Evolutionary conservation across 768 basidiomycete genomes (phyloP).

Genomic region (Termitomyces sp.): DNA sequence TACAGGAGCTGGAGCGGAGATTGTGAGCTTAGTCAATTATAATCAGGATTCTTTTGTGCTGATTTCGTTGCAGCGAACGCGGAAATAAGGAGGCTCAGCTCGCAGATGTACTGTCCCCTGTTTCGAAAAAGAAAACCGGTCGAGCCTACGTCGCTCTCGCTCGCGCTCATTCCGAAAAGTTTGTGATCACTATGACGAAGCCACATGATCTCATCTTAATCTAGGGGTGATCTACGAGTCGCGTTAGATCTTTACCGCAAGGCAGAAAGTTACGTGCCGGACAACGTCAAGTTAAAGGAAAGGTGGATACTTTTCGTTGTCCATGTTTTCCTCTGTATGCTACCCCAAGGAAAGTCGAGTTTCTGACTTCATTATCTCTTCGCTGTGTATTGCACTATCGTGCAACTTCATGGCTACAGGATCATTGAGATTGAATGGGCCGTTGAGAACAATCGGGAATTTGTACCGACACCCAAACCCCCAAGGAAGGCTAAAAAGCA

Average conservation of each 20-base stretch:
- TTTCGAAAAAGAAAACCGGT: slow-evolving; percentile 77
- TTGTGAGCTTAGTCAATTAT: slow-evolving; percentile 42
- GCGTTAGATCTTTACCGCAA: slow-evolving; percentile 81
- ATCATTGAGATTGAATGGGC: slow-evolving; percentile 83
- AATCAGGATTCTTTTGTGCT: neutral
- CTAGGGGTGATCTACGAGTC: slow-evolving; percentile 72
- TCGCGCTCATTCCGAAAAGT: slow-evolving; percentile 79
- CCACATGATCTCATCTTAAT: slow-evolving; percentile 2
- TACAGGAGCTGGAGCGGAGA: slow-evolving; percentile 68
- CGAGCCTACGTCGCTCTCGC: slow-evolving; percentile 82
- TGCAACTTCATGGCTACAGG: slow-evolving; percentile 38
- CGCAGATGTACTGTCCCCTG: slow-evolving; percentile 61
- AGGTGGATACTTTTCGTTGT: slow-evolving; percentile 78
- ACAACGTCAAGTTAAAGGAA: slow-evolving; percentile 80
- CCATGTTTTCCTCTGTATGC: slow-evolving; percentile 56
- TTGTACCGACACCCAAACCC: slow-evolving; percentile 54
- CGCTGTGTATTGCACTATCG: slow-evolving; percentile 10
- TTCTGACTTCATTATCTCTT: slow-evolving; percentile 38
- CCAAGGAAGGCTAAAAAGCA: slow-evolving; percentile 30
- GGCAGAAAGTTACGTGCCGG: slow-evolving; percentile 79
- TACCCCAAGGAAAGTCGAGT: slow-evolving; percentile 32
- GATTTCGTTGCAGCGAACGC: slow-evolving; percentile 40
- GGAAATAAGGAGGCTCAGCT: slow-evolving; percentile 56
- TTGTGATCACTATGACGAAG: slow-evolving; percentile 16
- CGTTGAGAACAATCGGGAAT: slow-evolving; percentile 55